Conservation (phyloP, 2,329 filamentous ascomycete genomes). For the Nothophaeocryptopus gaeumannii region DNA sequence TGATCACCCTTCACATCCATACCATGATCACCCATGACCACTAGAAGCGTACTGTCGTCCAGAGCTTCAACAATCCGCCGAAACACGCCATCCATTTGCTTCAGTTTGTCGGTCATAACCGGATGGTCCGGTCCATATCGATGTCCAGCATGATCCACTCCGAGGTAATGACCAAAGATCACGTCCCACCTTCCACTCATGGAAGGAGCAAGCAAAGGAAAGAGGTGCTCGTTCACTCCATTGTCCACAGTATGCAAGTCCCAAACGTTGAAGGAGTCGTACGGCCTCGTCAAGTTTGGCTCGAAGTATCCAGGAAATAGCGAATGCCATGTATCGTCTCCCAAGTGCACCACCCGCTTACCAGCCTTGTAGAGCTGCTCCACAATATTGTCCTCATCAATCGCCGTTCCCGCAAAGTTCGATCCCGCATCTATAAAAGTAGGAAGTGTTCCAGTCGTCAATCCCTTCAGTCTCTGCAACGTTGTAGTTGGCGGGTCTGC, state of each 20-base stretch:
- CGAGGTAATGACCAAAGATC: slow-evolving; percentile 89
- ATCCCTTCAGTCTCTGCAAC: slow-evolving; percentile 83
- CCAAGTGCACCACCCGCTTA: slow-evolving; percentile 83
- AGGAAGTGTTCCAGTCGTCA: slow-evolving; percentile 91
- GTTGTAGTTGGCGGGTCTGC: slow-evolving; percentile 95
- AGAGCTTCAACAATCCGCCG: slow-evolving; percentile 67
- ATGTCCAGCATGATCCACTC: slow-evolving; percentile 95
- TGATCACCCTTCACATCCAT: slow-evolving; percentile 98
- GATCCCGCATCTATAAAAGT: slow-evolving; percentile 93
- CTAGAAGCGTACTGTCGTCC: slow-evolving; percentile 80
- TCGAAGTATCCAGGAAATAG: slow-evolving; percentile 95
- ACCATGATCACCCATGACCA: slow-evolving; percentile 98
- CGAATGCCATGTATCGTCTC: slow-evolving; percentile 96
- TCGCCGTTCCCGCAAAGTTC: slow-evolving; percentile 91
- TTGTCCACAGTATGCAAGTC: slow-evolving; percentile 96
- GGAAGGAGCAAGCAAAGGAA: slow-evolving; percentile 69
- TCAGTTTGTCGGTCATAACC: slow-evolving; percentile 85
- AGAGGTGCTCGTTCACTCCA: slow-evolving; percentile 85
- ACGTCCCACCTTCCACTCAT: slow-evolving; percentile 79
- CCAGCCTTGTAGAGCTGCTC: slow-evolving; percentile 62
- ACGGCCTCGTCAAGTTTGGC: slow-evolving; percentile 76
- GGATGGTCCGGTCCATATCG: slow-evolving; percentile 90
- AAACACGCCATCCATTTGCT: slow-evolving; percentile 84
- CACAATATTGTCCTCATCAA: slow-evolving; percentile 84
- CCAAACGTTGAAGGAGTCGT: slow-evolving; percentile 98